These are phyloP conservation scores for Coemansia sp. DNA, from an alignment of 192 early-diverging fungal genomes.

Conservation along the genomic window DNA sequence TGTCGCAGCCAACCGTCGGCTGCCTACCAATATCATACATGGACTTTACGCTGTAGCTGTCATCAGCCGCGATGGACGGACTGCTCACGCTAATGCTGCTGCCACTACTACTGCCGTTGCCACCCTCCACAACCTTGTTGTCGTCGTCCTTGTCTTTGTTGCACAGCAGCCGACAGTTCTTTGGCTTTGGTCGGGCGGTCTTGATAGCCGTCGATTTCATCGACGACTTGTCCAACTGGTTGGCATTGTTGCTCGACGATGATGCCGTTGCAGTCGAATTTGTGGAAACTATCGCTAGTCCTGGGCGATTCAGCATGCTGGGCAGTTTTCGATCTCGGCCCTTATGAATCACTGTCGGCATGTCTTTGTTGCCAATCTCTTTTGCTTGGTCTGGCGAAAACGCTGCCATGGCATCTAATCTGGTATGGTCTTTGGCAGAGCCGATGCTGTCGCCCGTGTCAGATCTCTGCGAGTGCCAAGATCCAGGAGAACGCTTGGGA, in stretches of 20 bases:
- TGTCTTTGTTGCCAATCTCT: too few species aligned
- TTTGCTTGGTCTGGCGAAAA: too few species aligned
- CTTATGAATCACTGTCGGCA: background rate
- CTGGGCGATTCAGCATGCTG: background rate
- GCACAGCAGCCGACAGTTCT: background rate
- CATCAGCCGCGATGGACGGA: background rate
- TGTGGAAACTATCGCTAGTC: background rate
- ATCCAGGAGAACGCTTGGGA: background rate
- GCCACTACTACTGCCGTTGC: background rate
- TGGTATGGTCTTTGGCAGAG: background rate
- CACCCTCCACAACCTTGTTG: background rate
- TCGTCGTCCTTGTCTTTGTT: background rate
- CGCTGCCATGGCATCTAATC: too few species aligned
- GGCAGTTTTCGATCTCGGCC: background rate
- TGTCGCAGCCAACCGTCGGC: background rate
- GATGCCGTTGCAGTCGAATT: background rate
- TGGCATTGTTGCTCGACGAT: background rate
- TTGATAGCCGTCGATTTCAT: background rate
- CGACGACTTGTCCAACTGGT: background rate
- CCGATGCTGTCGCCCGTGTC: background rate
- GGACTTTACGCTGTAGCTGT: constrained; percentile 27
- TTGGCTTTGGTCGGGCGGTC: background rate
- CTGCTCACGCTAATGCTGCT: background rate
- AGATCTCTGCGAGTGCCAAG: background rate
- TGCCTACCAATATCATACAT: constrained; percentile 18